A percentile compares a stretch with the other conserved stretches of the same genome.
phyloP scores from a whole-genome alignment of 805 yeast species.

The Yamadazyma kitorensis region DNA sequence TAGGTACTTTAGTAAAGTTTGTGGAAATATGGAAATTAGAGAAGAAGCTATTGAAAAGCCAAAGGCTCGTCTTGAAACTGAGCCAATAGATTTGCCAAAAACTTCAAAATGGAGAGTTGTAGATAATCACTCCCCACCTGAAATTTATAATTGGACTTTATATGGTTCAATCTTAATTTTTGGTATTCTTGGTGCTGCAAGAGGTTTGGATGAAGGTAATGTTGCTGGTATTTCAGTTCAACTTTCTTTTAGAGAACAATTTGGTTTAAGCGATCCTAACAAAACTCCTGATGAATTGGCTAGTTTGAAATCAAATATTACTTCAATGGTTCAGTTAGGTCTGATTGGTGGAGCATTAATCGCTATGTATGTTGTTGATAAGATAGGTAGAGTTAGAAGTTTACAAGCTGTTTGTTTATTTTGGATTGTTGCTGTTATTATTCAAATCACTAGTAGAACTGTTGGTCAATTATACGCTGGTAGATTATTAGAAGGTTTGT shows the following conservation, averaged over 20 bases:
- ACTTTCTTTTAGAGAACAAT: conserved; percentile 36
- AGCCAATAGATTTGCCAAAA: conserved; percentile 3
- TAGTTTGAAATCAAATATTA: conserved; percentile 48
- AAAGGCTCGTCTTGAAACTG: neutral
- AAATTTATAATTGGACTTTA: conserved; percentile 46
- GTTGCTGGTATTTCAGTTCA: conserved; percentile 47
- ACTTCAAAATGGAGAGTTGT: conserved; percentile 14
- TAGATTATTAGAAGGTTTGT: conserved; percentile 48
- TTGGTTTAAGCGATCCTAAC: conserved; percentile 42
- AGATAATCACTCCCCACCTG: conserved; percentile 35
- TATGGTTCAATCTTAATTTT: conserved; percentile 46
- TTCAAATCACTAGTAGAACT: conserved; percentile 44
- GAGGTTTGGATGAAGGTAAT: conserved; percentile 59
- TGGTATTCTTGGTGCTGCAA: conserved; percentile 54
- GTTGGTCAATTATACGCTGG: conserved; percentile 57
- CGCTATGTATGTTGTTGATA: conserved; percentile 48
- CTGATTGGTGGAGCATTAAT: conserved; percentile 52
- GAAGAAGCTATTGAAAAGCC: conserved; percentile 1
- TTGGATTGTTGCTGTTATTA: conserved; percentile 46
- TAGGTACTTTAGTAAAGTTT: no score
- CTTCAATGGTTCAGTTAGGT: conserved; percentile 58
- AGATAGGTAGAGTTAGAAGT: conserved; percentile 50
- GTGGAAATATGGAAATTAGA: conserved; percentile 1
- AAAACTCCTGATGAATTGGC: conserved; percentile 38
- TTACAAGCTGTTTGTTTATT: conserved; percentile 40